Evolutionary conservation across 225 moss, liverwort and hornwort genomes (phyloP), one percentile per base, ranked within the genome.

Genomic region (Thuidium tamariscinum): DNA sequence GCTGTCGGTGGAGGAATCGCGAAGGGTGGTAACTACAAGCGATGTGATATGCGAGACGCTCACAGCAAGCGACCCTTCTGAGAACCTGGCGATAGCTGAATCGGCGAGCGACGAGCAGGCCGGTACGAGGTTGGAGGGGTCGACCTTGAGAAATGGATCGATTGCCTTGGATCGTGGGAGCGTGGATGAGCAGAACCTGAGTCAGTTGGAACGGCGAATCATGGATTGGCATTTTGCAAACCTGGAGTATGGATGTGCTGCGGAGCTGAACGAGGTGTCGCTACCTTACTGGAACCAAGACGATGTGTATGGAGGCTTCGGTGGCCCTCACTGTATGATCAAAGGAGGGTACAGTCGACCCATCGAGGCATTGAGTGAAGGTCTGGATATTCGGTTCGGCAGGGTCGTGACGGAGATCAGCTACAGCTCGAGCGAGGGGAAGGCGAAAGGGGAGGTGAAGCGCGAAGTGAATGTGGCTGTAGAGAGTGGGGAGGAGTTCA

Each of bases 181-280:
- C 27, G 25, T 77, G 44, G 85, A 63, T 51, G 89, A 84, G 61
- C 90, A 77, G 60, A 90, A 86, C 76, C 63, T 94, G 84, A 93
- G 89, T 51, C 90, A 91, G 42, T 89, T 93, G 83, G 93, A 93
- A 86, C 89, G 94, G 74, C 87, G 93, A 79, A 93, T 95, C 44
- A 93, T 95, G 94, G 93, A 95, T 49, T 95, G 94, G 94, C 93
- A 95, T 89, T 93, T 95, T 52, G 93, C 93, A 84, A 95, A 93
- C 71, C 87, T 95, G 9, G 94, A 95, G 79, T 93, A 93, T 42
- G 93, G 94, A 15, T 95, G 93, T 34, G 94, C 94, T 16, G 93
- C 93, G 30, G 90, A 95, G 85, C 76, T 93, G 88, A 91, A 85
- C 42, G 91, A 93, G 84, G 93, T 95, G 26, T 95, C 94, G 19